Percentiles rank a stretch among this genome's conserved stretches.
Evolutionary conservation across 2,329 filamentous ascomycete genomes (phyloP).

Genomic region (Ceratocystis cubensis): DNA sequence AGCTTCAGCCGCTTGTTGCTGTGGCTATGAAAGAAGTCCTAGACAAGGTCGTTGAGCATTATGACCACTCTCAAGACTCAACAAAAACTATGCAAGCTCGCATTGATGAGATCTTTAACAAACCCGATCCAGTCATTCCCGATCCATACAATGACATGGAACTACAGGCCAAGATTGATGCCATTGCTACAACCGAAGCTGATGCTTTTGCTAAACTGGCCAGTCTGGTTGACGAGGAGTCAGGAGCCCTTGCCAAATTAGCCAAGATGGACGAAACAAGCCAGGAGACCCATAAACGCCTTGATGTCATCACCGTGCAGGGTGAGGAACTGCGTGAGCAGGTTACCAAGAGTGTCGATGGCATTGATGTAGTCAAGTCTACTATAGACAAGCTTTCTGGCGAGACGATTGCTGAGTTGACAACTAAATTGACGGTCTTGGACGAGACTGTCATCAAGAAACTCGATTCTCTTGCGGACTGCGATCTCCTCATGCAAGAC

Average conservation of each 20-base stretch:
- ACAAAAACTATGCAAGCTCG: conserved; percentile 43
- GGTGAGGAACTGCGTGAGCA: conserved; percentile 19
- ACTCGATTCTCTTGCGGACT: conserved; percentile 16
- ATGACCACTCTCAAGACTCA: conserved; percentile 67
- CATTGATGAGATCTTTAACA: conserved; percentile 48
- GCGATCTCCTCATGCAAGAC: conserved; percentile 19
- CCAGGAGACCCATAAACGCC: conserved; percentile 18
- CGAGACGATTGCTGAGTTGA: neutral
- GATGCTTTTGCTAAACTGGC: conserved; percentile 17
- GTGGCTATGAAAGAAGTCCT: conserved; percentile 79
- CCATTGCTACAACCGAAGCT: conserved; percentile 18
- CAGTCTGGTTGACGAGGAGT: conserved; percentile 17
- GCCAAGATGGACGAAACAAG: conserved; percentile 12
- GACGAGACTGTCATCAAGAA: conserved; percentile 13
- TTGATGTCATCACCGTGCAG: conserved; percentile 18
- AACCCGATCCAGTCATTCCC: conserved; percentile 38
- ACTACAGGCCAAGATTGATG: conserved; percentile 23
- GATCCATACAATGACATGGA: conserved; percentile 49
- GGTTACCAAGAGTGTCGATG: conserved; percentile 13
- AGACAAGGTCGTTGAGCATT: conserved; percentile 70
- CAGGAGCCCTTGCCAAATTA: conserved; percentile 15
- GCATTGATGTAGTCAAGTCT: conserved; percentile 18
- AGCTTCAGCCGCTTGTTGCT: conserved; percentile 80
- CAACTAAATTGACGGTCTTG: neutral
- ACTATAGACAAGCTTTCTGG: conserved; percentile 9